phyloP scores from a whole-genome alignment of 2,329 filamentous ascomycete species.

The Lecanicillium sp. region DNA sequence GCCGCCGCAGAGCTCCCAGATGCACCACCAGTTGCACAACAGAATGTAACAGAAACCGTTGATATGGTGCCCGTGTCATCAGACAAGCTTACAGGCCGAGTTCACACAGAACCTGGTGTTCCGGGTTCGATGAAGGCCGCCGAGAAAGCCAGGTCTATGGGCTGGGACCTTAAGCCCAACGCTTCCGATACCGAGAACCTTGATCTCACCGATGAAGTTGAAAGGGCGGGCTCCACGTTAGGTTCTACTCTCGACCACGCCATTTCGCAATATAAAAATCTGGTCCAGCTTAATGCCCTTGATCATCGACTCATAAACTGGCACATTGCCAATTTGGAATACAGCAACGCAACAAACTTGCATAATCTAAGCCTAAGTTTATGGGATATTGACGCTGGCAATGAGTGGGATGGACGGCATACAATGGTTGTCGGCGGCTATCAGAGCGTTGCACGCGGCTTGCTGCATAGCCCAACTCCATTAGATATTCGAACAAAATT shows the following conservation, averaged over 20 bases:
- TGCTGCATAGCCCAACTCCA: constrained; percentile 68
- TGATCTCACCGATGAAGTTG: constrained; percentile 59
- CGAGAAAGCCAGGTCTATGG: constrained; percentile 70
- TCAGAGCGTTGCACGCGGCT: constrained; percentile 81
- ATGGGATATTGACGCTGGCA: constrained; percentile 96
- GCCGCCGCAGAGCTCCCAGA: constrained; percentile 53
- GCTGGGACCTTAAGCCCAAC: constrained; percentile 67
- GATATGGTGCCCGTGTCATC: constrained; percentile 57
- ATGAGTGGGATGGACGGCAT: constrained; percentile 94
- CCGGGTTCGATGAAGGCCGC: constrained; percentile 65
- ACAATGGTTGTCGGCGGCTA: constrained; percentile 92
- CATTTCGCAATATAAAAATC: constrained; percentile 76
- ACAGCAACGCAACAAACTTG: constrained; percentile 88
- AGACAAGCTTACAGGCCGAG: constrained; percentile 63
- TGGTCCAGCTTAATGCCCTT: constrained; percentile 76
- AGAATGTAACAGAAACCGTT: constrained; percentile 43
- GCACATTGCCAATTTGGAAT: constrained; percentile 97
- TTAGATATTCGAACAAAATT: constrained; percentile 71
- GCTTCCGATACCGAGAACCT: constrained; percentile 59
- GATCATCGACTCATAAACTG: constrained; percentile 91
- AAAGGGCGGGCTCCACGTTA: constrained; percentile 61
- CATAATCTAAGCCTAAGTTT: constrained; percentile 79
- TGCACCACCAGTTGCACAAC: constrained; percentile 45
- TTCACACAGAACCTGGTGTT: constrained; percentile 63
- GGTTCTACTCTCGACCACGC: constrained; percentile 89